Percentiles rank a stretch among this genome's conserved stretches.
Evolutionary conservation across 306 rosid species (phyloP).

Genomic region (Begonia masoniana): DNA sequence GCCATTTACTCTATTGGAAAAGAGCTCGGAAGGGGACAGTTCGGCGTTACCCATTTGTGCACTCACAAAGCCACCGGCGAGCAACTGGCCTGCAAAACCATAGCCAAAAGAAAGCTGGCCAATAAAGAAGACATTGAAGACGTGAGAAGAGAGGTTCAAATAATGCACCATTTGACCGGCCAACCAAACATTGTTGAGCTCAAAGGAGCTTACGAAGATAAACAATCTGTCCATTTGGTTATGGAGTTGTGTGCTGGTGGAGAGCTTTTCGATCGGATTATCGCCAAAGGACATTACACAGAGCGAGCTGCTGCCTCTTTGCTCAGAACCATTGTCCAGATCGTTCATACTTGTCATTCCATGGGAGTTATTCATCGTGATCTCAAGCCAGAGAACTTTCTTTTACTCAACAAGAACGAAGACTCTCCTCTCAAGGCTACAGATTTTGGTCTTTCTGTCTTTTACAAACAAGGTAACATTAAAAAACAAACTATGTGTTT

Average conservation of each 20-base stretch:
- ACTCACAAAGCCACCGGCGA: slow-evolving; percentile 61
- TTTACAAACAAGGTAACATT: slow-evolving; percentile 84
- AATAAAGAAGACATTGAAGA: slow-evolving; percentile 79
- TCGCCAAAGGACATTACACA: slow-evolving; percentile 88
- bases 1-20: slow-evolving; percentile 51
- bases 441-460: slow-evolving; percentile 88
- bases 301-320: slow-evolving; percentile 86
- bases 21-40: slow-evolving; percentile 90
- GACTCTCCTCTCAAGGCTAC: slow-evolving; percentile 88
- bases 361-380: slow-evolving; percentile 97
- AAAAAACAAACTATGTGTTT: neutral
- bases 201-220: slow-evolving; percentile 78
- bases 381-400: slow-evolving; percentile 98
- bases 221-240: slow-evolving; percentile 77
- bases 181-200: slow-evolving; percentile 85
- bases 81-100: slow-evolving; percentile 81
- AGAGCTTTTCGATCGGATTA: slow-evolving; percentile 84
- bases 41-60: slow-evolving; percentile 78
- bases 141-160: slow-evolving; percentile 88
- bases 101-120: slow-evolving; percentile 79
- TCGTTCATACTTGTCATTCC: slow-evolving; percentile 86
- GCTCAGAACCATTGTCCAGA: slow-evolving; percentile 73
- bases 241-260: slow-evolving; percentile 98
- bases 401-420: slow-evolving; percentile 62
- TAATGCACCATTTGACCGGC: slow-evolving; percentile 86